Evolutionary conservation across 257 asterid species (phyloP).

Genomic region (Ehretia macrophylla): DNA sequence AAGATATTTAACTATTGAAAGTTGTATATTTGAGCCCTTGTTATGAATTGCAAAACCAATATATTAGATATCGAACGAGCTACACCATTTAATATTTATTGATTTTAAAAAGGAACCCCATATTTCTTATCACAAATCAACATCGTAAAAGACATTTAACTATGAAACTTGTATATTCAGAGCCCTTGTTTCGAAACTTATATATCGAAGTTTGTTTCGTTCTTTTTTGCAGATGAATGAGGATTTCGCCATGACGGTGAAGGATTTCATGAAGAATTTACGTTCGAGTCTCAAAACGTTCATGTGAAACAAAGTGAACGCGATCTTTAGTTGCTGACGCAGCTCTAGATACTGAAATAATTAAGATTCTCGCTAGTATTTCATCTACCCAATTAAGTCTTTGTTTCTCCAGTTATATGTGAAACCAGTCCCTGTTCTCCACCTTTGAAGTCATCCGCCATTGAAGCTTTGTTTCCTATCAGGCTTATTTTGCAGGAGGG

Average conservation of each 20-base stretch:
- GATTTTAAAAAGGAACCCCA: too few relatives aligned
- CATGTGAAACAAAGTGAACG: background rate
- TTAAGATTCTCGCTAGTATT: too few relatives aligned
- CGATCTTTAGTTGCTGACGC: background rate
- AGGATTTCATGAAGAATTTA: conserved; percentile 27
- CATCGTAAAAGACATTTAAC: too few relatives aligned
- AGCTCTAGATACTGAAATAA: background rate
- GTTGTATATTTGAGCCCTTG: too few relatives aligned
- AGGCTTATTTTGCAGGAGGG: conserved; percentile 20
- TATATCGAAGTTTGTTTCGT: background rate
- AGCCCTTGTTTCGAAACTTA: background rate
- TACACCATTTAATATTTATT: too few relatives aligned
- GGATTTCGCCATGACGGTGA: conserved; percentile 23
- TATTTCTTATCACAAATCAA: too few relatives aligned
- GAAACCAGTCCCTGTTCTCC: background rate
- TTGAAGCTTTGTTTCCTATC: conserved; percentile 10
- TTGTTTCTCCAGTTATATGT: background rate
- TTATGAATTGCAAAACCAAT: too few relatives aligned
- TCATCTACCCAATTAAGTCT: background rate
- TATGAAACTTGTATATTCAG: too few relatives aligned
- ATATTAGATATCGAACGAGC: too few relatives aligned
- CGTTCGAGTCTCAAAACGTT: conserved; percentile 7
- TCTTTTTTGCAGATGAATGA: conserved; percentile 28
- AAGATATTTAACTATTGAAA: too few relatives aligned
- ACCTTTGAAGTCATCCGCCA: background rate